Evolutionary conservation across 345 rosid species (phyloP).

Genomic region (Populus alba): DNA sequence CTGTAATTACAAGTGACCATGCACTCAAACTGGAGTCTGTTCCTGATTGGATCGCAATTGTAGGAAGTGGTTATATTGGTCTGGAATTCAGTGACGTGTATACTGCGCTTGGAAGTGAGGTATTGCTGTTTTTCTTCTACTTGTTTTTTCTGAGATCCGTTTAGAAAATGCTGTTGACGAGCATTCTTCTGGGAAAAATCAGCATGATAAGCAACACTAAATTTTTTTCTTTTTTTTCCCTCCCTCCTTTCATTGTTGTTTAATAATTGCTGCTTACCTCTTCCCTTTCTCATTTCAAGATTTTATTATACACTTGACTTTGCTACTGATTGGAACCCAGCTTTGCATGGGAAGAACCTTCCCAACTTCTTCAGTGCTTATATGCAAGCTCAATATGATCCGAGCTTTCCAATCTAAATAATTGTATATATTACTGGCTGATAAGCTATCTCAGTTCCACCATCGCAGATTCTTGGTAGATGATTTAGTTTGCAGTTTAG

Average conservation of each 20-base stretch:
- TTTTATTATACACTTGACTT: background rate
- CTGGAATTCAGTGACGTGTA: constrained; percentile 99
- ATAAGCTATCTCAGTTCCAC: background rate
- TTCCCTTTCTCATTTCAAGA: background rate
- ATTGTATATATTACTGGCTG: background rate
- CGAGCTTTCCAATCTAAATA: background rate
- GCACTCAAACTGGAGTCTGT: constrained; percentile 93
- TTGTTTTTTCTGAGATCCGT: background rate
- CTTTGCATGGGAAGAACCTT: background rate
- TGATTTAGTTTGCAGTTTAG: background rate
- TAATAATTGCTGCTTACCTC: background rate
- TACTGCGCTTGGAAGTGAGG: constrained; percentile 99
- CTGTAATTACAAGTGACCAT: constrained; percentile 98
- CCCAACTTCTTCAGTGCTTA: background rate
- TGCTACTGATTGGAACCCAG: background rate
- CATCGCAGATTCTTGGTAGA: background rate
- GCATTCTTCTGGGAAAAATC: background rate
- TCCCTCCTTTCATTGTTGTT: background rate
- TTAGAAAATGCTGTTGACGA: background rate
- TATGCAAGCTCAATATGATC: background rate
- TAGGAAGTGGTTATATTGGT: constrained; percentile 99
- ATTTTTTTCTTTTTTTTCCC: background rate
- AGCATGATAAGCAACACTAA: background rate
- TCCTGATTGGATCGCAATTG: constrained; percentile 97
- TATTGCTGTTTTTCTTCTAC: constrained; percentile 17